These are phyloP conservation scores for Pseudopyrenochaeta lycopersici DNA, from an alignment of 2,329 filamentous ascomycete species.

Conservation along the genomic window DNA sequence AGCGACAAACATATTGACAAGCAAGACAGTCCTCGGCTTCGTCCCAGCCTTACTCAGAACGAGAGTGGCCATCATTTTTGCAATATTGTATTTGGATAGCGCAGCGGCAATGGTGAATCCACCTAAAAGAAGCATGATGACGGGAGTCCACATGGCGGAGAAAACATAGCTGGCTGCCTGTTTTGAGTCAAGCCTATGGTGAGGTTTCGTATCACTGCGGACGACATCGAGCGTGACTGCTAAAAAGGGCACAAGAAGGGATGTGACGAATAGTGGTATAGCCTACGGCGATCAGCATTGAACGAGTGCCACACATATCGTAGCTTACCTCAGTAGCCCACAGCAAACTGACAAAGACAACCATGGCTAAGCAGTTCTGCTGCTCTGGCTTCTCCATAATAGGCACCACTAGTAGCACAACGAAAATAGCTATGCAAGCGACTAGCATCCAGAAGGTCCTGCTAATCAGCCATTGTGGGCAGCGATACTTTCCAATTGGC, in stretches of 20 bases:
- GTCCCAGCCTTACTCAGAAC: conserved; percentile 96
- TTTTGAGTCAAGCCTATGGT: conserved; percentile 78
- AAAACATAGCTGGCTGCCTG: conserved; percentile 86
- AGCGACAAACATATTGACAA: conserved; percentile 99
- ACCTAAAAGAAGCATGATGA: conserved; percentile 96
- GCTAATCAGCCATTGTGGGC: conserved; percentile 85
- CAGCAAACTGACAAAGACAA: conserved; percentile 90
- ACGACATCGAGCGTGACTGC: conserved; percentile 88
- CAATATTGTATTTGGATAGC: conserved; percentile 95
- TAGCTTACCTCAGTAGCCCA: conserved; percentile 88
- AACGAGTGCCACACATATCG: background rate
- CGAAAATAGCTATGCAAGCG: conserved; percentile 75
- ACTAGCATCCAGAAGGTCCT: conserved; percentile 81
- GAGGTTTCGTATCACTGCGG: conserved; percentile 74
- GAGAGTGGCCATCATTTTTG: conserved; percentile 95
- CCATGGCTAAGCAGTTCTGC: conserved; percentile 93
- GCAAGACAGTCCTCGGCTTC: conserved; percentile 82
- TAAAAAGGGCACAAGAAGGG: conserved; percentile 90
- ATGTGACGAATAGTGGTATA: conserved; percentile 96
- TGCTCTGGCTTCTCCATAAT: conserved; percentile 90
- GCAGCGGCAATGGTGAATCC: conserved; percentile 96
- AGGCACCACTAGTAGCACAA: conserved; percentile 75
- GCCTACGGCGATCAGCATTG: conserved; percentile 64
- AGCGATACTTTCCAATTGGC: conserved; percentile 78
- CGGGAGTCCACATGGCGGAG: conserved; percentile 97